These are phyloP conservation scores for Corrigiola litoralis DNA, from an alignment of 179 eudicot genomes.

Conservation along the genomic window DNA sequence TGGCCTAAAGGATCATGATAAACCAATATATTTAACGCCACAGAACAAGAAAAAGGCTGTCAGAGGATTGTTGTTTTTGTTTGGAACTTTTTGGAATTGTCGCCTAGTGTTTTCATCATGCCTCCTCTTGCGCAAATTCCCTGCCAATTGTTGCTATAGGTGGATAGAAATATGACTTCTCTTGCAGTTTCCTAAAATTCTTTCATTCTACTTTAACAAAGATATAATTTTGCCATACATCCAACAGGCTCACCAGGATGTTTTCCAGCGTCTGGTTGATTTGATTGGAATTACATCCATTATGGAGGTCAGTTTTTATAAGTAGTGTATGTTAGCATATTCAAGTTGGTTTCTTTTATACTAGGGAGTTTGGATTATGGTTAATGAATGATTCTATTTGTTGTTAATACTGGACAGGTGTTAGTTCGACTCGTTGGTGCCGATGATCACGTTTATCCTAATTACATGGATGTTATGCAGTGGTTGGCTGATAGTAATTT, in stretches of 20 bases:
- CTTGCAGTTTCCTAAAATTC: no score
- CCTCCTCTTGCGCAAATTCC: no score
- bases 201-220: no score
- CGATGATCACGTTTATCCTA: constrained; percentile 90
- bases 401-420: constrained; percentile 44
- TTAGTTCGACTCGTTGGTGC: constrained; percentile 90
- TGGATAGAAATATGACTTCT: no score
- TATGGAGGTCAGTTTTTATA: constrained; percentile 68
- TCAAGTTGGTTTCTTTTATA: background rate
- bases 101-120: background rate
- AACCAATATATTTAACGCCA: background rate
- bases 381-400: background rate
- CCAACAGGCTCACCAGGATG: constrained; percentile 77
- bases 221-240: background rate
- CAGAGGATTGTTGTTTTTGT: background rate
- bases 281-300: constrained; percentile 95
- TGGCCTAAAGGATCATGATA: background rate
- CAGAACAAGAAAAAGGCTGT: background rate
- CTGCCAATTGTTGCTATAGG: no score
- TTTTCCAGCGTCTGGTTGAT: constrained; percentile 82
- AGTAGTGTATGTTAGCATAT: background rate
- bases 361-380: background rate
- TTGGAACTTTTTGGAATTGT: background rate
- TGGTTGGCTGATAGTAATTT: constrained; percentile 91
- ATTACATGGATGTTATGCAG: constrained; percentile 77